phyloP scores from a whole-genome alignment of 257 asterid genomes.

The Solanum raphanifolium region DNA sequence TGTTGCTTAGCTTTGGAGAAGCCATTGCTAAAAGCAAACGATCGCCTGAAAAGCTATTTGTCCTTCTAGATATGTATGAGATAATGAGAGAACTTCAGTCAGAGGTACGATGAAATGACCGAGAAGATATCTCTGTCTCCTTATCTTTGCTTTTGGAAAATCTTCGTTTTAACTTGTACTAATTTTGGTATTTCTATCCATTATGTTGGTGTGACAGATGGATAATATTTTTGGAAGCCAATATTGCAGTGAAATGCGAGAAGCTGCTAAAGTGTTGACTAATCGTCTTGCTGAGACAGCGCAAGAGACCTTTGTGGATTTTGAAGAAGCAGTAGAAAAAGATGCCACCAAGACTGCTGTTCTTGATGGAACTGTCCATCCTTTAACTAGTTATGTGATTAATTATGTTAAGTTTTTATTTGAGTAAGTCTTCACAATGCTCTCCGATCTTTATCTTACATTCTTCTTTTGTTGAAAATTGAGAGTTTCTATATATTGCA shows the following conservation, averaged over 20 bases:
- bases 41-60: slow-evolving; percentile 90
- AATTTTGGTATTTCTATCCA: not conserved
- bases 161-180: not conserved
- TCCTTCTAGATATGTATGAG: slow-evolving; percentile 91
- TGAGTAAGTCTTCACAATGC: slow-evolving; percentile 45
- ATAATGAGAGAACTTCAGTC: slow-evolving; percentile 84
- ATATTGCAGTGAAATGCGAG: slow-evolving; percentile 68
- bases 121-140: not conserved
- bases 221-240: slow-evolving; percentile 55
- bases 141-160: not conserved
- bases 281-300: slow-evolving; percentile 87
- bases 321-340: slow-evolving; percentile 95
- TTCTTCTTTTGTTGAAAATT: not conserved
- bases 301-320: slow-evolving; percentile 88
- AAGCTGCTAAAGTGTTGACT: slow-evolving; percentile 47
- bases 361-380: slow-evolving; percentile 99
- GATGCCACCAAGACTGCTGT: slow-evolving; percentile 93
- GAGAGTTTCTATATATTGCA: not conserved
- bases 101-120: slow-evolving; percentile 39
- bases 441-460: not conserved
- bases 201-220: slow-evolving; percentile 33
- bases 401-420: slow-evolving; percentile 87
- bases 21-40: slow-evolving; percentile 91
- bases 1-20: slow-evolving; percentile 82
- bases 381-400: slow-evolving; percentile 90